Conservation (phyloP, 257 asterid species). For the Gardenia jasminoides region DNA sequence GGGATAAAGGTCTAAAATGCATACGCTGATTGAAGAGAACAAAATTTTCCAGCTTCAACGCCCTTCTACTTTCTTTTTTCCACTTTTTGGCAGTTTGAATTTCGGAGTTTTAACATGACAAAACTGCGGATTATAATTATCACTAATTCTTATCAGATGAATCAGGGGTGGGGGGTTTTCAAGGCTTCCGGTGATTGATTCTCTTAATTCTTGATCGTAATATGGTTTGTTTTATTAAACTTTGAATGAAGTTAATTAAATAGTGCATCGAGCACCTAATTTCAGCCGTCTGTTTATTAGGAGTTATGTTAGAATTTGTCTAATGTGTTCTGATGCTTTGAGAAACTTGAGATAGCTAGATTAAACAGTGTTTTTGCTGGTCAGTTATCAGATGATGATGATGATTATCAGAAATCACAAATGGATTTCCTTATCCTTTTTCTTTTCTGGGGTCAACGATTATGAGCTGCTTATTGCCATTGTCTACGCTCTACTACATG, state of each 20-base stretch:
- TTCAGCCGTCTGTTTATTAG: not conserved
- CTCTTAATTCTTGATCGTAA: not conserved
- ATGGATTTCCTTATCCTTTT: not conserved
- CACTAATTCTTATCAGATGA: too few relatives aligned
- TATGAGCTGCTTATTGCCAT: not conserved
- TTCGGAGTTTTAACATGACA: not conserved
- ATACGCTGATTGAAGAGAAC: constrained; percentile 9
- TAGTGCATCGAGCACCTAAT: not conserved
- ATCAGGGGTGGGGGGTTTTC: not conserved
- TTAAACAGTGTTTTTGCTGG: not conserved
- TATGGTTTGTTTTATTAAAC: not conserved
- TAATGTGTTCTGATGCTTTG: not conserved
- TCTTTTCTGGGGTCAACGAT: constrained; percentile 4
- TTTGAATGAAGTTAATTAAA: not conserved
- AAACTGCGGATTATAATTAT: too few relatives aligned
- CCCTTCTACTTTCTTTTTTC: not conserved
- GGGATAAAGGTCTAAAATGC: not conserved
- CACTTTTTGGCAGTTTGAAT: not conserved
- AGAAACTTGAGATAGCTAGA: not conserved
- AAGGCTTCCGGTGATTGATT: not conserved
- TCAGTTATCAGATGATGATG: not conserved
- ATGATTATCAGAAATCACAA: not conserved
- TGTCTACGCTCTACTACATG: not conserved
- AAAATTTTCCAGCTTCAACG: not conserved
- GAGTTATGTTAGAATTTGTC: not conserved